Evolutionary conservation across 495 filamentous ascomycete species (phyloP).

Genomic region (Hypomontagnella submonticulosa): DNA sequence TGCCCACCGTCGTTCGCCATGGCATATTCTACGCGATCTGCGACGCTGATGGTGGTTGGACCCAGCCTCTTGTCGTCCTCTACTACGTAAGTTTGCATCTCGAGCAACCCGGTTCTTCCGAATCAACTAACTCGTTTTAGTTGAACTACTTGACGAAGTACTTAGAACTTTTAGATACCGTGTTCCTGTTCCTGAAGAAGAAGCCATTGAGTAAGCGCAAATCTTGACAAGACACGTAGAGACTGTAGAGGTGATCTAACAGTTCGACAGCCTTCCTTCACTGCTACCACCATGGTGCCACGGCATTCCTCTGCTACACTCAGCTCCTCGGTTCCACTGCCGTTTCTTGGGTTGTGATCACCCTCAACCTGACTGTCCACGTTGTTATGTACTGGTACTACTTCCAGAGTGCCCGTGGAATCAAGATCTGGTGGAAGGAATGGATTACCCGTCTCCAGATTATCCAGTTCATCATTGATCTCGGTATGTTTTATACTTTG

Average conservation of each 20-base stretch:
- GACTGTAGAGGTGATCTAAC: conserved; percentile 3
- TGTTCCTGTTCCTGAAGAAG: conserved; percentile 88
- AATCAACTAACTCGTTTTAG: conserved; percentile 58
- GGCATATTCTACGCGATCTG: conserved; percentile 82
- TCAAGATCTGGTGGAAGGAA: conserved; percentile 90
- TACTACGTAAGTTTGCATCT: conserved; percentile 73
- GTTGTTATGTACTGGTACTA: conserved; percentile 84
- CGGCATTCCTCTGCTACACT: conserved; percentile 85
- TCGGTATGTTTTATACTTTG: conserved; percentile 64
- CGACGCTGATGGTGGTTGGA: conserved; percentile 78
- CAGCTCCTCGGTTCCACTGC: conserved; percentile 82
- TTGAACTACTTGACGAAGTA: conserved; percentile 88
- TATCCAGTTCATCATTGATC: conserved; percentile 81
- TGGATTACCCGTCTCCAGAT: conserved; percentile 91
- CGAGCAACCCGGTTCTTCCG: neutral
- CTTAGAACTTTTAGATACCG: conserved; percentile 81
- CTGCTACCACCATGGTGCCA: conserved; percentile 87
- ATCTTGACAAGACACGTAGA: neutral
- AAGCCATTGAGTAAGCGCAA: conserved; percentile 76
- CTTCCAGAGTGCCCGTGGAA: conserved; percentile 84
- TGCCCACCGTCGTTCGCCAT: conserved; percentile 72
- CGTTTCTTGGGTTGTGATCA: conserved; percentile 82
- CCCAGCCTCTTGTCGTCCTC: conserved; percentile 75
- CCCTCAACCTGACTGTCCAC: conserved; percentile 80
- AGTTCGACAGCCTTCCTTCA: conserved; percentile 76